These are phyloP conservation scores for Xanthoconium purpureum DNA, from an alignment of 768 basidiomycete species.

Conservation along the genomic window DNA sequence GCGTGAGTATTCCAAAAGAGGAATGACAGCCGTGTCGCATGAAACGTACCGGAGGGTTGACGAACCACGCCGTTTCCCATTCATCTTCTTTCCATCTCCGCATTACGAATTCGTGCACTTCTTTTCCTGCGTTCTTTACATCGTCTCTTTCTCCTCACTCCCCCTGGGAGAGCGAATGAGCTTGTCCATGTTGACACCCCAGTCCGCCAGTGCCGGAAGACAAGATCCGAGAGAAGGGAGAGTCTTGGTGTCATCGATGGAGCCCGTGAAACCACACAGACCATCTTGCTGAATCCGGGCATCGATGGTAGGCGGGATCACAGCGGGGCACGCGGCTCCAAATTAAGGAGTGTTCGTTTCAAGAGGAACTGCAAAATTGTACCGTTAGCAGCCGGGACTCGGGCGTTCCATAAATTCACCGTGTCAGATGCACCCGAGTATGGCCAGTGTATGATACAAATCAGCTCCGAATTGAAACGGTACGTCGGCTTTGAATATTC, in stretches of 20 bases:
- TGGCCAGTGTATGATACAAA: constrained; percentile 84
- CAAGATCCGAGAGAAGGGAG: constrained; percentile 56
- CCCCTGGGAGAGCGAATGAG: constrained; percentile 53
- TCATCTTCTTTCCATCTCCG: constrained; percentile 62
- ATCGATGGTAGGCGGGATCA: constrained; percentile 50
- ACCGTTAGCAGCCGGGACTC: background rate
- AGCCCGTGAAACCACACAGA: constrained; percentile 79
- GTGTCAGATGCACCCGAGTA: constrained; percentile 59
- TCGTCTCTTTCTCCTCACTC: constrained; percentile 49
- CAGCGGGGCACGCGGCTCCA: constrained; percentile 67
- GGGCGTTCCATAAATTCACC: background rate
- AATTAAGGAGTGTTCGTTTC: constrained; percentile 73
- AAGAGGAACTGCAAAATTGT: constrained; percentile 48
- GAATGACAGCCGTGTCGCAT: too few species aligned
- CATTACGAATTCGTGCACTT: constrained; percentile 62
- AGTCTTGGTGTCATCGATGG: constrained; percentile 49
- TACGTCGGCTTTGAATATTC: constrained; percentile 66
- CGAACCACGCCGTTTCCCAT: constrained; percentile 92
- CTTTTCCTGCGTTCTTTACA: constrained; percentile 50
- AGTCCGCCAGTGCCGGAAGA: constrained; percentile 63
- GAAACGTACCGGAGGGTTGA: constrained; percentile 74
- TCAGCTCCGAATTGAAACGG: constrained; percentile 42
- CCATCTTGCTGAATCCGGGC: constrained; percentile 70
- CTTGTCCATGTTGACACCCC: constrained; percentile 64
- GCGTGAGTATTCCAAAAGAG: background rate